Conservation (phyloP, 805 yeast species). For the Yamadazyma scolyti region DNA sequence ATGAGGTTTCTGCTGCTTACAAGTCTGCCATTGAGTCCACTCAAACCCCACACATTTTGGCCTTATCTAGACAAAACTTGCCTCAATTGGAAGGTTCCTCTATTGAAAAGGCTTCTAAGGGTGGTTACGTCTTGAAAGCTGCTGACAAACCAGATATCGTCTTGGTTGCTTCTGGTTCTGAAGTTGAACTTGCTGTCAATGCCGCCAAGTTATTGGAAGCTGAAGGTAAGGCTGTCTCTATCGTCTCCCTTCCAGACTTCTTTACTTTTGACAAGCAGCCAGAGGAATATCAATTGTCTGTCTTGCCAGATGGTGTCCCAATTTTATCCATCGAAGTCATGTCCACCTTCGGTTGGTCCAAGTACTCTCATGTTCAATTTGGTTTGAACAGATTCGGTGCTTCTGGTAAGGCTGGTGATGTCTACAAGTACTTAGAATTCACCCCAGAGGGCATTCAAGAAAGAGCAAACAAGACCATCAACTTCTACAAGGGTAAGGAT, state of each 20-base stretch:
- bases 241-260: conserved; percentile 93
- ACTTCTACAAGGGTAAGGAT: conserved; percentile 75
- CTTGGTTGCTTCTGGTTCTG: conserved; percentile 91
- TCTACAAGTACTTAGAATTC: conserved; percentile 83
- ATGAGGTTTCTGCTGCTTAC: conserved; percentile 83
- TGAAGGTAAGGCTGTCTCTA: conserved; percentile 68
- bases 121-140: conserved; percentile 77
- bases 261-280: conserved; percentile 82
- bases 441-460: conserved; percentile 89
- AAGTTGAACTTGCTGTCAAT: conserved; percentile 76
- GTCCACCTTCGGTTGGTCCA: conserved; percentile 88
- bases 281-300: conserved; percentile 72
- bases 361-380: conserved; percentile 93
- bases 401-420: conserved; percentile 81
- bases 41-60: conserved; percentile 68
- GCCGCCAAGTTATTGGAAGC: conserved; percentile 70
- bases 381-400: conserved; percentile 96
- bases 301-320: conserved; percentile 93
- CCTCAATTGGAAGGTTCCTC: conserved; percentile 92
- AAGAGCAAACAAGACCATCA: conserved; percentile 75
- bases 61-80: conserved; percentile 79
- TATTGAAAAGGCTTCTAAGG: conserved; percentile 86
- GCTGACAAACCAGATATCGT: conserved; percentile 64
- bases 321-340: conserved; percentile 90
- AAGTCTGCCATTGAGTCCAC: conserved; percentile 57